Base-by-base conservation (phyloP, 169 alveolate species). In the Eimeria brunetti region DNA sequence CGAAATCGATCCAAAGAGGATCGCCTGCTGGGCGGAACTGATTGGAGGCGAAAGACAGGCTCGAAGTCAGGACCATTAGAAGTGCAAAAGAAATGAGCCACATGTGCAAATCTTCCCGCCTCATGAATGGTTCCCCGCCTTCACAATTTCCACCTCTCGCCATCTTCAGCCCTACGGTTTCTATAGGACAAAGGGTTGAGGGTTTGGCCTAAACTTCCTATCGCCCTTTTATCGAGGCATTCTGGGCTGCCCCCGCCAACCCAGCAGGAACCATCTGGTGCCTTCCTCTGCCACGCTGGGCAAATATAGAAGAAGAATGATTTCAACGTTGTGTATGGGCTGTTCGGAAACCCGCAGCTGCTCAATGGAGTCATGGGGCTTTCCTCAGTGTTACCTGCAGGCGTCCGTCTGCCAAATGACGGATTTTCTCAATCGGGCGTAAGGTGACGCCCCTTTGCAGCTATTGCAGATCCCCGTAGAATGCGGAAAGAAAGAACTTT, bases 41-140 rank as follows among this genome's bases (percentile, higher is more conserved):
- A 33, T 67, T 49, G 33, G 81, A 86, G 51, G 81, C 78, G 53
- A 86, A 86, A 56, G 81, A 86, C 22, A 86, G 92, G 62, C 83
- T 86, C 51, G 92, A 86, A 27, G 71, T 86, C 60, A 86, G 83
- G 44, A 86, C 80, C 92, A 86, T 86, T 24, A 86, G 80, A 22
- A 86, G 92, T 24, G 92, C 36, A 20, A 86, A 49, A 22, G 92
- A 86, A 2, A 86, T 86, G 62, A 86, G 81, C 92, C 92, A 86
- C 58, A 86, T 24, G 92, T 86, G 92, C 78, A 86, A 36, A 36
- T 86, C 92, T 86, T 86, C 92, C 46, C 81, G 81, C 60, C 18
- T 27, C 60, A 86, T 62, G 44, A 86, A 86, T 20, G 78, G 92
- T 18, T 6, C 44, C 22, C 78, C 41, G 78, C 92, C 83, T 24